Percentiles rank a stretch among this genome's conserved stretches.
Conservation (phyloP, 2,329 filamentous ascomycete genomes). For the Tolypocladium ovalisporum region DNA sequence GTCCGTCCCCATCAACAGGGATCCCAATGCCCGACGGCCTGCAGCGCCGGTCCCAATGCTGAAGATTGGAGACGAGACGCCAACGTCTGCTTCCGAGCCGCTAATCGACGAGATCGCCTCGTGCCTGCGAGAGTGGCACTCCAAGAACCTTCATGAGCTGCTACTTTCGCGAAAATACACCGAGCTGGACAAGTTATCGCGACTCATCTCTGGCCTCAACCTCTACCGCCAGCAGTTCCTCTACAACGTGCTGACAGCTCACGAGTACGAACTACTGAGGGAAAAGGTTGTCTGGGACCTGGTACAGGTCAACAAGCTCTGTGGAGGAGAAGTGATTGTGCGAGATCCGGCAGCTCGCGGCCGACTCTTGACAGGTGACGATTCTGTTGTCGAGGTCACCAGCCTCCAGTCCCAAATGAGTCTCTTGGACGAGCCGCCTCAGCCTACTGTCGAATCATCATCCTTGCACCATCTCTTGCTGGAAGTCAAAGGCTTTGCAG, state of each 20-base stretch:
- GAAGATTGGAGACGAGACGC: slow-evolving; percentile 94
- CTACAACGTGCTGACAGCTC: slow-evolving; percentile 82
- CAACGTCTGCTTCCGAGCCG: slow-evolving; percentile 78
- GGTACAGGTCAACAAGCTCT: slow-evolving; percentile 86
- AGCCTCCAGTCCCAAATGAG: slow-evolving; percentile 94
- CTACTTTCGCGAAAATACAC: slow-evolving; percentile 74
- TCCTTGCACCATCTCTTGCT: slow-evolving; percentile 73
- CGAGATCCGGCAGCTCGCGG: slow-evolving; percentile 76
- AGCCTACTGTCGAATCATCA: slow-evolving; percentile 53
- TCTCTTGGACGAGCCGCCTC: slow-evolving; percentile 73
- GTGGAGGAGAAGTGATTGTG: slow-evolving; percentile 89
- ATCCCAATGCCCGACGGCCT: slow-evolving; percentile 63
- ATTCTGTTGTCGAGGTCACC: slow-evolving; percentile 85
- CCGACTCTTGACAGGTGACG: slow-evolving; percentile 78
- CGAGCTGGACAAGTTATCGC: slow-evolving; percentile 69
- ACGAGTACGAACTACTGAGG: slow-evolving; percentile 70
- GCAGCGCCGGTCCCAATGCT: slow-evolving; percentile 92
- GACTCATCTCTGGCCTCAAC: slow-evolving; percentile 73
- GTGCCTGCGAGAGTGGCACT: slow-evolving; percentile 95
- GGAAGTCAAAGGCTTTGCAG: slow-evolving; percentile 73
- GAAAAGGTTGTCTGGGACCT: slow-evolving; percentile 94
- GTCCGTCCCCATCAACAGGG: slow-evolving; percentile 41
- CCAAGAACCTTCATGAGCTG: slow-evolving; percentile 87
- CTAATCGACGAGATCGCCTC: slow-evolving; percentile 96
- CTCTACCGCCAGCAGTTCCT: slow-evolving; percentile 79